Evolutionary conservation across 2,329 filamentous ascomycete species (phyloP).

Genomic region (Elsinoe perseae): DNA sequence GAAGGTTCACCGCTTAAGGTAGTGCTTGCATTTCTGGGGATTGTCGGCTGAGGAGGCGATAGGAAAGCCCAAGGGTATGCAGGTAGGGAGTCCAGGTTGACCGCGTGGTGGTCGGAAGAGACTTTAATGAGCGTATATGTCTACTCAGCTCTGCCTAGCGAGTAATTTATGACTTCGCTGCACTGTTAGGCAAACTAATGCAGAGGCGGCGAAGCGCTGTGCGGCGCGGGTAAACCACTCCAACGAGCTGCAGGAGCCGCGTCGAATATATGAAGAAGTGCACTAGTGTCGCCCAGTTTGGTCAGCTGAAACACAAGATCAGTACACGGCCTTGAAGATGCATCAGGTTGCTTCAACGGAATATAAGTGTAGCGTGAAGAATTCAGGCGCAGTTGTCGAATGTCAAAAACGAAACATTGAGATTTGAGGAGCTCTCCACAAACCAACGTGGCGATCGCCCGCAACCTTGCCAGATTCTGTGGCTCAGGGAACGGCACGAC

Average conservation of each 20-base stretch:
- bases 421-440: conserved; percentile 1
- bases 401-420: not conserved
- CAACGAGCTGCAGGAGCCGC: not conserved
- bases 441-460: not conserved
- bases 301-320: conserved; percentile 1
- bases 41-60: conserved; percentile 15
- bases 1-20: too few species aligned
- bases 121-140: not conserved
- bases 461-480: not conserved
- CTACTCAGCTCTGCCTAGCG: not conserved
- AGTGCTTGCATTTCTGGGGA: not conserved
- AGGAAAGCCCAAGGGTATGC: conserved; percentile 28
- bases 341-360: not conserved
- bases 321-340: not conserved
- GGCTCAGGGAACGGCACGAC: not conserved
- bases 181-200: not conserved
- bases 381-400: not conserved
- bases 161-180: not conserved
- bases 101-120: not conserved
- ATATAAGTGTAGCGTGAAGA: not conserved
- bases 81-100: conserved; percentile 30
- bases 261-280: not conserved
- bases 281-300: not conserved
- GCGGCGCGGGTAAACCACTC: not conserved
- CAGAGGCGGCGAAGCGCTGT: not conserved